Evolutionary conservation across 768 basidiomycete species (phyloP).

Genomic region (Lentinula detonsa): DNA sequence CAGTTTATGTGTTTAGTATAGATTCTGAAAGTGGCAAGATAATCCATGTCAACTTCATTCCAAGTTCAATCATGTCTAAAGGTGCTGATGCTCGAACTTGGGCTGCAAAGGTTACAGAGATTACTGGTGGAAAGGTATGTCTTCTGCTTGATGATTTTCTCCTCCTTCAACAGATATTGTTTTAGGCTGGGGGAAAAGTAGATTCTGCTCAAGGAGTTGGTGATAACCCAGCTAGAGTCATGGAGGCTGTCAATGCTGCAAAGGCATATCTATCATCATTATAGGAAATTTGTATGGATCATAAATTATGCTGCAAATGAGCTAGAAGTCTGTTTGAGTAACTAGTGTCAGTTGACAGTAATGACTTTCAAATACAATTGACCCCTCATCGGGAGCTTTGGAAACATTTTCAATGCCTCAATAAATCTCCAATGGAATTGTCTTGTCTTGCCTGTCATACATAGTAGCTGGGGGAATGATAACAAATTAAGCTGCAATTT

Average conservation of each 20-base stretch:
- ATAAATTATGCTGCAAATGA: too few species aligned
- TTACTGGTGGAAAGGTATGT: conserved; percentile 85
- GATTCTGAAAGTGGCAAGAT: conserved; percentile 69
- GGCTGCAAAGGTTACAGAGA: conserved; percentile 70
- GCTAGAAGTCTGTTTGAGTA: too few species aligned
- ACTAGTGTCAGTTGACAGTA: too few species aligned
- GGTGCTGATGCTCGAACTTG: conserved; percentile 84
- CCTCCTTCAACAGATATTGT: neutral
- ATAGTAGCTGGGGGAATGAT: too few species aligned
- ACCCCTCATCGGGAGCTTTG: too few species aligned
- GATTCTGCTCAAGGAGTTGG: conserved; percentile 92
- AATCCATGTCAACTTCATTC: conserved; percentile 81
- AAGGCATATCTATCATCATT: conserved; percentile 28
- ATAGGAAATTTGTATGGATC: neutral
- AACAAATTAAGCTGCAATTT: too few species aligned
- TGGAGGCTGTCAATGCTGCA: conserved; percentile 63
- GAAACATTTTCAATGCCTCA: too few species aligned
- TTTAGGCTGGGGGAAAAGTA: conserved; percentile 90
- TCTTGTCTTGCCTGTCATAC: too few species aligned
- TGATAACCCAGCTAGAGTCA: conserved; percentile 49
- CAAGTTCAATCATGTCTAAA: conserved; percentile 48
- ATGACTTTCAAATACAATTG: too few species aligned
- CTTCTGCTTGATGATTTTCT: neutral
- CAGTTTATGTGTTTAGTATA: conserved; percentile 83
- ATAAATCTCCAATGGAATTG: too few species aligned